These are phyloP conservation scores for Warburgia ugandensis DNA, from an alignment of 164 flowering plant genomes.

Conservation along the genomic window DNA sequence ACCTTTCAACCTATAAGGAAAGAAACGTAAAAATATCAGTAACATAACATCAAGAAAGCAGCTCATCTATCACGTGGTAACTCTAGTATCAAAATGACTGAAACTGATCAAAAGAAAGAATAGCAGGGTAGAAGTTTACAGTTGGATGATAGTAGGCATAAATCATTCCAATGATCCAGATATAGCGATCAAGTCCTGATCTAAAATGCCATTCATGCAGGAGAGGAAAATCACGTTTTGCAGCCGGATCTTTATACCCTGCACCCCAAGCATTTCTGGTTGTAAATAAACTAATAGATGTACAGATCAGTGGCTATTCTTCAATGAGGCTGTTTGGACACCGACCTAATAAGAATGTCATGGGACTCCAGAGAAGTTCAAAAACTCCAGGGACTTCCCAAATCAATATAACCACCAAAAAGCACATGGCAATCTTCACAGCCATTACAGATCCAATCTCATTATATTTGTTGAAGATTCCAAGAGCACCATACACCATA, in stretches of 20 bases:
- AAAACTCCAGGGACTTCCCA: constrained; percentile 98
- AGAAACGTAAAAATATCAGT: constrained; percentile 4
- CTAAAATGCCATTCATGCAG: constrained; percentile 97
- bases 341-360: constrained; percentile 72
- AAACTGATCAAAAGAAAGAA: too few species aligned
- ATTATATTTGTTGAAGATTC: constrained; percentile 75
- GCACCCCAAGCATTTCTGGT: constrained; percentile 14
- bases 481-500: constrained; percentile 96
- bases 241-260: constrained; percentile 59
- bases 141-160: constrained; percentile 93
- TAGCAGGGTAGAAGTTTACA: constrained; percentile 44
- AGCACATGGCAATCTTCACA: constrained; percentile 64
- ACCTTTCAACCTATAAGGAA: constrained; percentile 67
- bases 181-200: constrained; percentile 98
- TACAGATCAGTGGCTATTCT: background rate
- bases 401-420: constrained; percentile 76
- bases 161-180: constrained; percentile 98
- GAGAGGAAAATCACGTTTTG: constrained; percentile 66
- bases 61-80: background rate
- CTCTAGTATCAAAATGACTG: background rate
- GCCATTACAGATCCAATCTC: constrained; percentile 81
- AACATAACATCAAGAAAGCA: background rate
- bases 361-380: constrained; percentile 74
- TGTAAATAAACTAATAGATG: constrained; percentile 1
- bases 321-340: constrained; percentile 5